Evolutionary conservation across 805 yeast genomes (phyloP), one percentile per base, ranked within the genome.

Genomic region (Yamadazyma sp.): DNA sequence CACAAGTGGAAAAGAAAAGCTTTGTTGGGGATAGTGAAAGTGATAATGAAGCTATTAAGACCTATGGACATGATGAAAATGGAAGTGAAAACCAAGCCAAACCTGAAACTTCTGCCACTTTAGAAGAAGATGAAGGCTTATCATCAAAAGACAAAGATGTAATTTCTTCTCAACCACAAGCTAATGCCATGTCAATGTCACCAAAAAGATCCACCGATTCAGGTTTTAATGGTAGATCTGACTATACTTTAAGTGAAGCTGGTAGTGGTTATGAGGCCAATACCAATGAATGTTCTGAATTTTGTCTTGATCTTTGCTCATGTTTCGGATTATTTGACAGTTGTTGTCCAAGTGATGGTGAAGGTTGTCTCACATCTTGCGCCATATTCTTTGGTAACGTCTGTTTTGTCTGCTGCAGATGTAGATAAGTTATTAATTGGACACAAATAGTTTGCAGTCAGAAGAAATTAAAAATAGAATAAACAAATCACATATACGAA

Each of bases 321-420:
- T 67, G 73, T 43, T 67, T 67, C 36, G 72, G 73, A 1, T 49
- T 63, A 31, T 58, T 58, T 33, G 66, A 63, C 30, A 48, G 54
- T 5, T 65, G 68, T 40, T 65, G 70, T 42, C 73, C 73, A n/a
- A 40, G 57, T 26, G 49, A 50, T 12, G 68, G 68, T 4, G 70
- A 65, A 34, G 72, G 73, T 7, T 66, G 60, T 40, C 36, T 65
- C 33, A 55, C 63, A 28, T 44, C 61, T 15, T 38, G 54, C 19
- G 69, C 69, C 7, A 48, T 58, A 1, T 60, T 65, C 50, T 45
- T 59, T 31, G 72, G 70, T 18, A 61, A 59, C 39, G 39, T 65
- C 13, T 45, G 62, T 14, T 52, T 65, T 27, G 43, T 58, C 3
- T 55, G 61, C 37, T 55, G 65, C 47, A 60, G 57, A 49, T 60